A percentile compares a stretch with the other conserved stretches of the same genome.
Conservation (phyloP, 1,284 basidiomycete species). For the Naganishia sp. region DNA sequence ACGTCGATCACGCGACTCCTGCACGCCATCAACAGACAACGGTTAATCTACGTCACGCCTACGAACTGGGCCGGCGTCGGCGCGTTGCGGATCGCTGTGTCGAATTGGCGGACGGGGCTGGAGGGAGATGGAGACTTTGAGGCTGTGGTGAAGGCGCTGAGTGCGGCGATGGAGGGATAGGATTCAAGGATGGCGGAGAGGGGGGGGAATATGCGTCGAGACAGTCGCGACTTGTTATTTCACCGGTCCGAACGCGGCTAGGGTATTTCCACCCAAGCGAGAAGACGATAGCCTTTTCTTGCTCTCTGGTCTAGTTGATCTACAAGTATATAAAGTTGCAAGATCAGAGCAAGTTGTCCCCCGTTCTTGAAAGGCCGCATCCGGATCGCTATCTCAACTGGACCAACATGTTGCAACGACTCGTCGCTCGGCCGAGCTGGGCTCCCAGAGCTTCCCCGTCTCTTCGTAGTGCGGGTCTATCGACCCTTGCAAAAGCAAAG, state of each 20-base stretch:
- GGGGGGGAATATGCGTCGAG: constrained; percentile 11
- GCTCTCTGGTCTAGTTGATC: no score
- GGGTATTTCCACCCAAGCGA: no score
- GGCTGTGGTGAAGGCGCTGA: constrained; percentile 18
- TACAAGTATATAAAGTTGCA: no score
- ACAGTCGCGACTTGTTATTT: no score
- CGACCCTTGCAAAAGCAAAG: constrained; percentile 27
- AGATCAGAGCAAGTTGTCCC: no score
- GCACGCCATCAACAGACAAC: constrained; percentile 52
- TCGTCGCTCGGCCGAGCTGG: background rate
- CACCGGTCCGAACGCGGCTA: no score
- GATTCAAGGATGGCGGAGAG: background rate
- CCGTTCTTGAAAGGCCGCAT: no score
- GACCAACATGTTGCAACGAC: background rate
- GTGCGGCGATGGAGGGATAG: constrained; percentile 37
- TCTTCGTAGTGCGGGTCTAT: background rate
- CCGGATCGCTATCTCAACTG: background rate
- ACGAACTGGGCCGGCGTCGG: constrained; percentile 54
- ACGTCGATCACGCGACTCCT: constrained; percentile 42
- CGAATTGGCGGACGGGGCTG: constrained; percentile 56
- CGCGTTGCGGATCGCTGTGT: constrained; percentile 57
- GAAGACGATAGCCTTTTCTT: no score
- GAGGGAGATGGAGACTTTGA: constrained; percentile 37
- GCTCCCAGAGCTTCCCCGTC: background rate
- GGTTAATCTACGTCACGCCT: constrained; percentile 55